Conservation (phyloP, 2,329 filamentous ascomycete genomes). For the Knoxdaviesia capensis region DNA sequence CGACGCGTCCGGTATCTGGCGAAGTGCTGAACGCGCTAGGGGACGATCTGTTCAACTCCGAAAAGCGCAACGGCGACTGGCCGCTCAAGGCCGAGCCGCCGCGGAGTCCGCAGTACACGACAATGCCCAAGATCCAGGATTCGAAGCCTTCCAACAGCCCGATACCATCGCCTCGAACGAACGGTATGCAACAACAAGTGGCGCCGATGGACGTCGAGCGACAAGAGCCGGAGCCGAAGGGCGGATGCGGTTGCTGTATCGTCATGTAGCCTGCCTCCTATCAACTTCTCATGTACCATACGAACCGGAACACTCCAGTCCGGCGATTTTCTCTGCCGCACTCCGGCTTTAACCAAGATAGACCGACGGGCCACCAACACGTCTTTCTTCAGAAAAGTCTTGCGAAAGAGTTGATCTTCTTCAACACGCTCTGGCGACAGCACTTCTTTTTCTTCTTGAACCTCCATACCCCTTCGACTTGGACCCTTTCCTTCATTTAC, state of each 20-base stretch:
- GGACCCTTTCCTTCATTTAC: no score
- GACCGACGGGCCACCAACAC: no score
- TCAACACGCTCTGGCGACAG: no score
- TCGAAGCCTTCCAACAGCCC: conserved; percentile 13
- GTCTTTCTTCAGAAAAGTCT: no score
- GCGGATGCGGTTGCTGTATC: conserved; percentile 29
- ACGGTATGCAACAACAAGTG: conserved; percentile 9
- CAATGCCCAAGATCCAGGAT: conserved; percentile 39
- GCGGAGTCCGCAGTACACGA: conserved; percentile 33
- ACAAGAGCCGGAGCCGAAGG: conserved; percentile 12
- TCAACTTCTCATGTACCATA: conserved; percentile 1
- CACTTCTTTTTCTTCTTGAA: no score
- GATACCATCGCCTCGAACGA: conserved; percentile 24
- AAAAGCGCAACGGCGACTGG: conserved; percentile 27
- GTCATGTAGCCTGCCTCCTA: conserved; percentile 19
- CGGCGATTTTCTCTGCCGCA: not conserved
- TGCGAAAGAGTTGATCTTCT: no score
- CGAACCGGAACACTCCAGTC: conserved; percentile 1
- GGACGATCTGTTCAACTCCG: not conserved
- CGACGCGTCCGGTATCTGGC: conserved; percentile 11
- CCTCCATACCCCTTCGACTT: no score
- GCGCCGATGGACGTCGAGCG: conserved; percentile 5
- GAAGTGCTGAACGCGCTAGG: conserved; percentile 4
- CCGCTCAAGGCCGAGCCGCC: conserved; percentile 27
- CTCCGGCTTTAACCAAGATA: not conserved